Evolutionary conservation across 495 filamentous ascomycete species (phyloP).

Genomic region (Halenospora varia): DNA sequence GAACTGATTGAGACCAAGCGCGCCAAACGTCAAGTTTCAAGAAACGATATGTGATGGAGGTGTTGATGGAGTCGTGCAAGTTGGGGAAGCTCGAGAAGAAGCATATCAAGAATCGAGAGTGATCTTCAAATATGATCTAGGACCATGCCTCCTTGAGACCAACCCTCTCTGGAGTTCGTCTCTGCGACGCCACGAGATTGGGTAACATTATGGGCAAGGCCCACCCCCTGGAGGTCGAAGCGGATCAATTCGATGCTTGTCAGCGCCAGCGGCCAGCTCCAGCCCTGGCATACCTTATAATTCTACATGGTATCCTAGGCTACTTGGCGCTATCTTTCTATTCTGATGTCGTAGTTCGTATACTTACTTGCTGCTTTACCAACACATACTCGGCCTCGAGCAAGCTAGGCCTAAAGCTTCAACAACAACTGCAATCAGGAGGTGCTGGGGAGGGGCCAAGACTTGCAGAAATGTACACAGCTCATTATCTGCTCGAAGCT

Average conservation of each 20-base stretch:
- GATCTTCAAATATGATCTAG: conserved; percentile 2
- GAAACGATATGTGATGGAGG: conserved; percentile 21
- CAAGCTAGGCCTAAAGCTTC: neutral
- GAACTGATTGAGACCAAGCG: neutral
- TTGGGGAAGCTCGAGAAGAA: conserved; percentile 19
- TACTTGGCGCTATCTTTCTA: conserved; percentile 18
- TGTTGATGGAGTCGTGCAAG: conserved; percentile 8
- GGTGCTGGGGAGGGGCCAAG: neutral
- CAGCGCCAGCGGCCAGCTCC: conserved; percentile 21
- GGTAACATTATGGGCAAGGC: conserved; percentile 20
- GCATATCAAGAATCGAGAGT: conserved; percentile 16
- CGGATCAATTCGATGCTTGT: conserved; percentile 26
- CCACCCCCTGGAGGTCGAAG: conserved; percentile 12
- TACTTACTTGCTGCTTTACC: conserved; percentile 10
- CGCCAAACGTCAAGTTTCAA: conserved; percentile 15
- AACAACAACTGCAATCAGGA: neutral
- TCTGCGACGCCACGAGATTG: conserved; percentile 25
- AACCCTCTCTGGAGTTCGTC: conserved; percentile 18
- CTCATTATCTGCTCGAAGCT: conserved; percentile 25
- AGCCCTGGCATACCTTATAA: conserved; percentile 22
- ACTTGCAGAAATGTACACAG: conserved; percentile 40
- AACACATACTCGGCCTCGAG: neutral
- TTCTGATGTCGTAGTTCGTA: conserved; percentile 16
- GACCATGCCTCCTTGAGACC: conserved; percentile 5
- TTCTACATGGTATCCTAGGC: conserved; percentile 17